Percentiles rank a stretch among this genome's conserved stretches.
phyloP scores from a whole-genome alignment of 1,139 yeast species.

The Komagataea norvegica region DNA sequence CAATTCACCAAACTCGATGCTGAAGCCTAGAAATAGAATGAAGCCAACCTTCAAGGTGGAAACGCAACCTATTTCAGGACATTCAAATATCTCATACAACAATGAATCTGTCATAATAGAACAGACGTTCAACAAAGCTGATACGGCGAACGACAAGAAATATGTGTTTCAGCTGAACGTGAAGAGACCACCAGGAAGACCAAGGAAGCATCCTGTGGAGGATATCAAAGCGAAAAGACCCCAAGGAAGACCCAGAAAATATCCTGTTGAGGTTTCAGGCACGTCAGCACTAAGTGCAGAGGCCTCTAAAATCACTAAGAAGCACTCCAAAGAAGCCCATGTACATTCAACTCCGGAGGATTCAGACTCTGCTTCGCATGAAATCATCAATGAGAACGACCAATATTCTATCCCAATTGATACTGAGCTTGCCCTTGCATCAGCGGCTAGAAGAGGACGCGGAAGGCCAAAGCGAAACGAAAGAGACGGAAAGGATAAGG shows the following conservation, averaged over 20 bases:
- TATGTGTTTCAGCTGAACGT: constrained; percentile 20
- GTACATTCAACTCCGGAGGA: no score
- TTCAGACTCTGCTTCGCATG: no score
- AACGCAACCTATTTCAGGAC: constrained; percentile 6
- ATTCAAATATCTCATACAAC: constrained; percentile 8
- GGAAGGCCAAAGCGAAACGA: constrained; percentile 17
- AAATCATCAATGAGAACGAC: no score
- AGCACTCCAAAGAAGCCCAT: constrained; percentile 1
- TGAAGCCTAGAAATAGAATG: constrained; percentile 17
- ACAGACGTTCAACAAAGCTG: constrained; percentile 16
- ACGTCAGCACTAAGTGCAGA: constrained; percentile 1
- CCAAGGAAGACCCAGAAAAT: constrained; percentile 26
- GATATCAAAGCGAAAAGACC: constrained; percentile 34
- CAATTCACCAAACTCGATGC: constrained; percentile 20
- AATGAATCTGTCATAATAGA: constrained; percentile 20
- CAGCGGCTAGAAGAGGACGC: constrained; percentile 11
- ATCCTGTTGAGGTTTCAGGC: constrained; percentile 14
- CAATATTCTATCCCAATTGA: constrained; percentile 14
- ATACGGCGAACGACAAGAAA: constrained; percentile 12
- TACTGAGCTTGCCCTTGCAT: constrained; percentile 11
- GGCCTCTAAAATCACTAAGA: constrained; percentile 6
- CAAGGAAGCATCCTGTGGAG: constrained; percentile 47
- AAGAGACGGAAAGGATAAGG: constrained; percentile 1
- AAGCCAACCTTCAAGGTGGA: constrained; percentile 24
- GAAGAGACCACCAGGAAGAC: constrained; percentile 38